Base-by-base conservation (phyloP, 192 early-diverging fungal genomes). In the Umbelopsis vinacea region DNA sequence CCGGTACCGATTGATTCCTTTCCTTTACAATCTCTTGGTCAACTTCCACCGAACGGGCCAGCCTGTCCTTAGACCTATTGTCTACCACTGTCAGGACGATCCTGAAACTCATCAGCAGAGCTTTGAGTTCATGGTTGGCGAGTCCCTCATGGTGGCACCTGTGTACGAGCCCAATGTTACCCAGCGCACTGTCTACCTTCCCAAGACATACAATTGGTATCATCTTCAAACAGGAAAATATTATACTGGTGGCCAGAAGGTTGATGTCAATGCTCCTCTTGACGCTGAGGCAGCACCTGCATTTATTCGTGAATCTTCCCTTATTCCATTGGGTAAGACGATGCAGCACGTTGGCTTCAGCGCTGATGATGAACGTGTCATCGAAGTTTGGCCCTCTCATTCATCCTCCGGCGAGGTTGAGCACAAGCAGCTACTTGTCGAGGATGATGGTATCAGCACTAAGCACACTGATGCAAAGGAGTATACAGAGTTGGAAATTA, bases 111-210 rank as follows among this genome's bases (percentile, higher is more conserved):
- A 83, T 43, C 60, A 48, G 4, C 54, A 76, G 26, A 67, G 75
- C 6, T 89, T 86, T 70, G 85, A 89, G 46, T 89, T 81, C 68
- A 80, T 89, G 75, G 71, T 89, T 48, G 88, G 88, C 14, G 52
- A 75, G 7, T 19, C 33, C n/a, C 57, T 89, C 4, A 70, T 89
- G 1, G 71, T 89, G 3, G 86, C 86, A 14, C 81, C 84, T 12
- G 81, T 89, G 6, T 82, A 76, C 37, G 81, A 89, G 24, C 55
- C 74, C 37, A 52, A 53, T 63, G 3, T 23, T 1, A n/a, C 26
- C 12, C 37, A 40, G 0, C 79, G 85, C 3, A 55, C 15, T 22
- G 40, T 85, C 21, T 74, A 82, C 9, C 73, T 88, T 2, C 86
- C 79, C 24, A 24, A 46, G 2, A 52, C 40, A 22, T 66, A 52